Base-by-base conservation (phyloP, 2,329 filamentous ascomycete species). In the Alternaria triticimaculans region DNA sequence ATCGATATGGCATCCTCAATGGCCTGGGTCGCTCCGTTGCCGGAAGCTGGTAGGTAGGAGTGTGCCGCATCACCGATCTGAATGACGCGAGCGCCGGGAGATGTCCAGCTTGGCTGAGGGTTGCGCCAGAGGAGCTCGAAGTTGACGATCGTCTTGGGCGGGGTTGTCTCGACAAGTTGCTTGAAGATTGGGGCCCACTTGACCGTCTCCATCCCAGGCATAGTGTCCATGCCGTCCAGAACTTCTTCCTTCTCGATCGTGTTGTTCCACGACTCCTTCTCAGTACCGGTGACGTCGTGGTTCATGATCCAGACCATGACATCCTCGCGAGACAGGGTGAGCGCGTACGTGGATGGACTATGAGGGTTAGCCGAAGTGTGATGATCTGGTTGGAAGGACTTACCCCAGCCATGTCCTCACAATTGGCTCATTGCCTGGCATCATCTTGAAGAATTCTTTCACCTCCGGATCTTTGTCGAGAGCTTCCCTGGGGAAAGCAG, bases 231-330 rank as follows among this genome's bases (percentile, higher is more conserved):
- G 37, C 80, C 79, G 18, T 80, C 68, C 12, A 84, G 72, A 2
- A 84, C 82, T 68, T 84, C 82, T 11, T 83, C 74, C 20, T 78
- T 76, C 30, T 82, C 80, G 62, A 84, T 83, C 6, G 79, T 84
- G 72, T 84, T 81, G 76, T 74, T 83, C 83, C 82, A 84, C 60
- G 71, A 81, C 64, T 84, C 82, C 41, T 80, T 78, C 56, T 83
- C 82, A 37, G 74, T 80, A 59, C 80, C 82, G 12, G 81, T 84
- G 7, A 80, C 82, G 65, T 83, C 82, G 73, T 84, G 82, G 71
- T 84, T 84, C 77, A 84, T 81, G 72, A 84, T 84, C 82, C 82
- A 84, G 21, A 84, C 82, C 80, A 84, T 83, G 30, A 81, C 80
- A 69, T 84, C 82, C 14, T 81, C 79, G 8, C 82, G 78, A 9